Base-by-base conservation (phyloP, 2,329 filamentous ascomycete species). In the Trichoderma arundinaceum region DNA sequence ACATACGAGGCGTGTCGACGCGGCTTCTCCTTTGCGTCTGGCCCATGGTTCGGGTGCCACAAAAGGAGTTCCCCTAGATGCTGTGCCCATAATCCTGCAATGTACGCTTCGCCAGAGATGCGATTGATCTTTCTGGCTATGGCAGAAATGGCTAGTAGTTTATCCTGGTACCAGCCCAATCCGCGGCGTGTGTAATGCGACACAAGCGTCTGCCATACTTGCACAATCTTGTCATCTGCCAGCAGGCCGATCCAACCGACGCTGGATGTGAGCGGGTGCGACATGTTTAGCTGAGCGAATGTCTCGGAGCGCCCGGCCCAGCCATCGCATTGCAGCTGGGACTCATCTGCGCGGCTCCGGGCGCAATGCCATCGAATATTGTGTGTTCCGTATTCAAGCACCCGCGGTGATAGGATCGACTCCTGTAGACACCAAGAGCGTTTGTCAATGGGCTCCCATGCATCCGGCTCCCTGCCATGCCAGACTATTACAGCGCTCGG, bases 351-450 rank as follows among this genome's bases (percentile, higher is more conserved):
- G 6, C 58, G 58, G 15, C 46, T 62, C 3, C 35, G 58, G 32
- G 48, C 59, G 35, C 59, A 62, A 17, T 52, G 59, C 38, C 28
- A 51, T 3, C 48, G 48, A 17, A 62, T 35, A 7, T 62, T 62
- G 17, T 62, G 59, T 15, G 59, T 62, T 1, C 59, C 48, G 10
- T 52, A 62, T 7, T 62, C 59, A 8, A 62, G 59, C 12, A 62
- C 38, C 3, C 59, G 38, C n/a, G 59, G 59, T 13, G 59, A 62
- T 8, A 62, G n/a, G 7, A 62, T 62, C 6, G 46, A 62, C 3
- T 62, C 59, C 33, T 62, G 59, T 7, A 62, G 48, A 44, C 59
- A 62, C 59, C 59, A 62, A 8, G 46, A 41, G n/a, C 59, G 59
- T 13, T 52, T 41, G 12, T 62, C 59, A 2, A 62, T 53, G 35